Evolutionary conservation across 2,329 filamentous ascomycete genomes (phyloP), one percentile per base, ranked within the genome.

Genomic region (Magnaporthiopsis poae): DNA sequence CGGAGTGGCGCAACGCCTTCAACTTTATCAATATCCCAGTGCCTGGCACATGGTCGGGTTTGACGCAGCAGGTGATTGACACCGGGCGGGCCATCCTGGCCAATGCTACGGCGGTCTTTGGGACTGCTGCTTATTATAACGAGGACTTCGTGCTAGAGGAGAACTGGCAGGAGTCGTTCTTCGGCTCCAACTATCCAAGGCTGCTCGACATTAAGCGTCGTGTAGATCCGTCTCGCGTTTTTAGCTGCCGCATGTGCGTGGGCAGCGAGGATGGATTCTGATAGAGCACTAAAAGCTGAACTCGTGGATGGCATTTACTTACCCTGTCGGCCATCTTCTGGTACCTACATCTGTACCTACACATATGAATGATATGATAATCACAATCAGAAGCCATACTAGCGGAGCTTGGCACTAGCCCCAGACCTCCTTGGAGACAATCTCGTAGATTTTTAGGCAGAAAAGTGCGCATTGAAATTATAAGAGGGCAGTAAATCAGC

Each of bases 181-280:
- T 73, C 68, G 78, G 78, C 7, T 67, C 52, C 0, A 78, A 78
- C 63, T 79, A 80, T 65, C 64, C 67, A 0, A 66, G 69, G 4
- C 67, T 80, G 59, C 33, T 74, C 15, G 63, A 39, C 0, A 73
- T 83, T 33, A 83, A 83, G 75, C 69, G 74, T 11, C 76, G 73
- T 63, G 81, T 78, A 69, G 81, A 81, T 70, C 72, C 77, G 5
- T 39, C 73, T 3, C 71, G 70, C 2, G 39, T 81, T 1, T 80
- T 79, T 36, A 79, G 79, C 62, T 79, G 77, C 18, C 72, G 71
- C 2, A 76, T 74, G 0, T 76, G 72, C 12, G 79, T 82, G 1
- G 80, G 80, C 0, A 79, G 76, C 68, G 79, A 81, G 21, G 70
- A 25, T 25, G 46, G 46, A 4, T 56, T 56, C 46, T 56, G 8